Evolutionary conservation across 306 rosid genomes (phyloP), one percentile per base, ranked within the genome.

Genomic region (Sindora glabra): DNA sequence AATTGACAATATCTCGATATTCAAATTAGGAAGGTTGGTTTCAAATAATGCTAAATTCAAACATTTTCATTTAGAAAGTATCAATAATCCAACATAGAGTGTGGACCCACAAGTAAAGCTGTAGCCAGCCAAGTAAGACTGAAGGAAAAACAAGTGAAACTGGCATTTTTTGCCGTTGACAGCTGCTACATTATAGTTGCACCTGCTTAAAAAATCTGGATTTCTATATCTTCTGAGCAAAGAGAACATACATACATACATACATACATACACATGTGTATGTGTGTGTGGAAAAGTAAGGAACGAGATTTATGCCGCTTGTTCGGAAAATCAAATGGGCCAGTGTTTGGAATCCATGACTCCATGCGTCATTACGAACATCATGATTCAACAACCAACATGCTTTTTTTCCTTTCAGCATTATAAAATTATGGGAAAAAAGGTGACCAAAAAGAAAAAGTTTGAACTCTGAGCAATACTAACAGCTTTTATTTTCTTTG

Each of bases 331-430:
- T 40, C 50, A 37, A 62, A 52, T 68, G 66, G 38, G 65, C 32
- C 56, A 47, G 26, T 55, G 60, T 30, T 29, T 62, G 64, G 46
- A 69, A 49, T 45, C 26, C 10, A 13, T 39, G 47, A 45, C 74
- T 42, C 48, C 25, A 24, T 53, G 42, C 60, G 66, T 69, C 51
- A 37, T 65, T 25, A 58, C 55, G 67, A 70, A 54, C 77, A 75
- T 72, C 45, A 67, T 74, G 73, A 74, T 73, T 56, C 14, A 32
- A 42, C 49, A 68, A 48, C 37, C 71, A 34, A 68, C n/a, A 39
- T 68, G 78, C 77, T 79, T 81, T 84, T 61, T 74, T 68, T 76
- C 77, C 77, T 81, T 84, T 61, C 75, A 79, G 54, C 45, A 26
- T 45, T 62, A 34, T 42, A 67, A 62, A 34, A 70, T 59, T 56